A percentile compares a stretch with the other conserved stretches of the same genome.
phyloP scores from a whole-genome alignment of 441 rosid species.

The Pelargonium cotyledonis region DNA sequence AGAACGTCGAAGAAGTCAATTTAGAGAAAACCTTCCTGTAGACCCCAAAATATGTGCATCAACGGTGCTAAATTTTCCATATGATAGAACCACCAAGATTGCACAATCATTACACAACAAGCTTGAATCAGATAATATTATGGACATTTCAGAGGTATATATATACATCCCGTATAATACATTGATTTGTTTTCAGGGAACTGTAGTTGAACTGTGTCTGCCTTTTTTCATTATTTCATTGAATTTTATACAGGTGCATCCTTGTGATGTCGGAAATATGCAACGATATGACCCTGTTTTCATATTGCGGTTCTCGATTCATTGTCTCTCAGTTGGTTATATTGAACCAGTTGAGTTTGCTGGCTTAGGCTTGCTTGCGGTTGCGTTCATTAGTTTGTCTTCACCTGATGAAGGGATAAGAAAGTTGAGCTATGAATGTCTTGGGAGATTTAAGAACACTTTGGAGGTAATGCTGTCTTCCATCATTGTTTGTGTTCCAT shows the following conservation, averaged over 20 bases:
- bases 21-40: constrained; percentile 72
- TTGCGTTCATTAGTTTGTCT: constrained; percentile 77
- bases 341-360: constrained; percentile 82
- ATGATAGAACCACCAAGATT: constrained; percentile 40
- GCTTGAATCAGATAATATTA: constrained; percentile 27
- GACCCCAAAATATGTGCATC: constrained; percentile 63
- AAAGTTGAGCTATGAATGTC: constrained; percentile 74
- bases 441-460: constrained; percentile 50
- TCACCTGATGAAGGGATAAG: constrained; percentile 78
- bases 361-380: constrained; percentile 82
- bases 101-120: constrained; percentile 28
- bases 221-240: constrained; percentile 3
- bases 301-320: constrained; percentile 63
- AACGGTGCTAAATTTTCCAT: constrained; percentile 67
- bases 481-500: neutral
- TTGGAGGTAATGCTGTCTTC: constrained; percentile 60
- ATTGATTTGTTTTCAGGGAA: neutral
- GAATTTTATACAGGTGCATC: constrained; percentile 39
- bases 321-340: constrained; percentile 50
- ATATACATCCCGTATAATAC: neutral
- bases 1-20: constrained; percentile 50
- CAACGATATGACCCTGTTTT: constrained; percentile 78
- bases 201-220: constrained; percentile 4
- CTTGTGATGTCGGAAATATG: constrained; percentile 28
- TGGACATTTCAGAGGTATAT: constrained; percentile 33